phyloP scores from a whole-genome alignment of 495 filamentous ascomycete genomes.

The Podospora pseudocomata region DNA sequence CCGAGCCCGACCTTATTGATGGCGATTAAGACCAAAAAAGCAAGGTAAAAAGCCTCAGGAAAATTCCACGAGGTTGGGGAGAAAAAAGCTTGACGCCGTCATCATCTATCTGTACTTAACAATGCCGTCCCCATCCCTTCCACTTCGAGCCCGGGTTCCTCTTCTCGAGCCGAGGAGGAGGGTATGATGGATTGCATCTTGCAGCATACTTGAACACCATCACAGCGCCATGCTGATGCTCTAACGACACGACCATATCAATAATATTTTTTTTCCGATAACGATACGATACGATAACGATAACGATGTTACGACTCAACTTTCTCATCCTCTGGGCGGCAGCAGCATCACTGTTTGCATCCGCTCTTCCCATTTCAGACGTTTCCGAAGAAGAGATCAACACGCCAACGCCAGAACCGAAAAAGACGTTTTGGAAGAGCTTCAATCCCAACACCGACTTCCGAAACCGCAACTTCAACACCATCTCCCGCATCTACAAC shows the following conservation, averaged over 20 bases:
- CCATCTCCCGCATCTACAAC: slow-evolving; percentile 39
- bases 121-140: background rate
- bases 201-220: background rate
- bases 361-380: background rate
- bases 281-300: background rate
- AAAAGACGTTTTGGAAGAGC: slow-evolving; percentile 15
- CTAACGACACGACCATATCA: background rate
- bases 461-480: slow-evolving; percentile 35
- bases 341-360: background rate
- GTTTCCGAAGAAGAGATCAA: background rate
- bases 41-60: slow-evolving; percentile 11
- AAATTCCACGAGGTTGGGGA: slow-evolving; percentile 10
- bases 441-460: slow-evolving; percentile 9
- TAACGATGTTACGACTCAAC: slow-evolving; percentile 1
- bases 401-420: background rate
- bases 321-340: background rate
- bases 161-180: background rate
- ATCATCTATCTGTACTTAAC: background rate
- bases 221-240: background rate
- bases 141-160: background rate
- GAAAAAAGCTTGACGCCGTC: background rate
- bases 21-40: slow-evolving; percentile 8
- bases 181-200: background rate
- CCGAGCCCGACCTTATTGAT: slow-evolving; percentile 13
- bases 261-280: background rate